A percentile compares a stretch with the other conserved stretches of the same genome.
Evolutionary conservation across 805 yeast species (phyloP).

Genomic region (Kazachstania psychrophila): DNA sequence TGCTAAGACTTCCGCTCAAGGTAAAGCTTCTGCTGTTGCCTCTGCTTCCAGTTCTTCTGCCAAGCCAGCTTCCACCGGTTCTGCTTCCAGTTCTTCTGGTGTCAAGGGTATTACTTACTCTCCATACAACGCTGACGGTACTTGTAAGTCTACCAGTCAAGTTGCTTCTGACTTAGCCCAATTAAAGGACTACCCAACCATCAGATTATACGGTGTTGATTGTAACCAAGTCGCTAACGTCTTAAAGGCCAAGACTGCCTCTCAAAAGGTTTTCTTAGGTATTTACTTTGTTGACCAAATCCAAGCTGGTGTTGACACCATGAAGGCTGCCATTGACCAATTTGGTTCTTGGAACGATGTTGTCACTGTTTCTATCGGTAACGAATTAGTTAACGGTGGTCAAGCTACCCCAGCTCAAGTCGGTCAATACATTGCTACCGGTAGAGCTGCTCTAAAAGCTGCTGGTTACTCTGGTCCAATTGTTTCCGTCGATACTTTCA

Average conservation of each 20-base stretch:
- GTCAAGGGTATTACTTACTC: slow-evolving; percentile 74
- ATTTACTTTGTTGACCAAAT: slow-evolving; percentile 52
- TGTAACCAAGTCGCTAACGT: slow-evolving; percentile 73
- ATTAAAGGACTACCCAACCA: slow-evolving; percentile 44
- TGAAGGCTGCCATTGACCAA: slow-evolving; percentile 48
- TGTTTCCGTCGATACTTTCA: slow-evolving; percentile 92
- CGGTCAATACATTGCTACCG: slow-evolving; percentile 50
- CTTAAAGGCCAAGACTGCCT: slow-evolving; percentile 49
- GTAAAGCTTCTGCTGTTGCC: slow-evolving; percentile 22
- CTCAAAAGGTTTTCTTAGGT: slow-evolving; percentile 71
- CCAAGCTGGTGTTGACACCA: slow-evolving; percentile 43
- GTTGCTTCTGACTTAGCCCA: slow-evolving; percentile 51
- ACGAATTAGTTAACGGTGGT: slow-evolving; percentile 92
- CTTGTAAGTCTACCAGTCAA: slow-evolving; percentile 53
- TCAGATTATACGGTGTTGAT: slow-evolving; percentile 83
- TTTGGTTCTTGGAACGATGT: slow-evolving; percentile 76
- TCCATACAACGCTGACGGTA: slow-evolving; percentile 63
- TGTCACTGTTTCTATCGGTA: slow-evolving; percentile 81
- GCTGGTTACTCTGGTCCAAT: slow-evolving; percentile 91
- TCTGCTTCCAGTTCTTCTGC: slow-evolving; percentile 28
- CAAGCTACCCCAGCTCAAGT: slow-evolving; percentile 65
- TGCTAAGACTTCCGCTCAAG: slow-evolving; percentile 26
- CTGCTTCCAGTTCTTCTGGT: slow-evolving; percentile 35
- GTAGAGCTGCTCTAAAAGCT: slow-evolving; percentile 59
- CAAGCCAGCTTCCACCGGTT: slow-evolving; percentile 24